Evolutionary conservation across 2,329 filamentous ascomycete genomes (phyloP).

Genomic region (Claviceps africana): DNA sequence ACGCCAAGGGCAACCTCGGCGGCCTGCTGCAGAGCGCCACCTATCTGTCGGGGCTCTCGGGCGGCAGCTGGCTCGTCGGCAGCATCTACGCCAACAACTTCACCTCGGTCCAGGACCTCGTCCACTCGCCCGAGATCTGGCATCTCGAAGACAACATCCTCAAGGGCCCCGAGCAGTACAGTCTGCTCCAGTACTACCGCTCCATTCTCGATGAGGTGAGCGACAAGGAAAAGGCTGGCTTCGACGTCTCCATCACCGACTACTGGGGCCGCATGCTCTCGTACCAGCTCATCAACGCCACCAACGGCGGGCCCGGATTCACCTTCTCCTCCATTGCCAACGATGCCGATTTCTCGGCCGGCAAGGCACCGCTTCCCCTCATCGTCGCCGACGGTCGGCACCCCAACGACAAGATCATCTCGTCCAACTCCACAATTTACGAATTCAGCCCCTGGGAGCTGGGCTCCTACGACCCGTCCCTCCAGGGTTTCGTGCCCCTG

Average conservation of each 20-base stretch:
- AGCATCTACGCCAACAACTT: constrained; percentile 78
- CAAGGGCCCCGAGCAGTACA: constrained; percentile 23
- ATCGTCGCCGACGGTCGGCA: constrained; percentile 34
- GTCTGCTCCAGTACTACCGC: constrained; percentile 25
- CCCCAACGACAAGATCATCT: constrained; percentile 28
- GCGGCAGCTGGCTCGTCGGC: constrained; percentile 75
- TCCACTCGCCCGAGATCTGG: constrained; percentile 25
- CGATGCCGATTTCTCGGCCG: constrained; percentile 28
- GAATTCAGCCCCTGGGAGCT: constrained; percentile 55
- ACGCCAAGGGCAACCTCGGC: constrained; percentile 50
- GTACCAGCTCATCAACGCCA: constrained; percentile 70
- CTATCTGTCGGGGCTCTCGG: constrained; percentile 68
- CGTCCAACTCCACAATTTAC: constrained; percentile 45
- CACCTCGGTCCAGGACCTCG: constrained; percentile 36
- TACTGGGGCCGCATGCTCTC: constrained; percentile 80
- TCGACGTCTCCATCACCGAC: constrained; percentile 60
- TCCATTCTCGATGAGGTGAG: constrained; percentile 21
- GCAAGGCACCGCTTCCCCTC: constrained; percentile 33
- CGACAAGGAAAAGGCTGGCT: constrained; percentile 26
- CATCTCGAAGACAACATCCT: constrained; percentile 28
- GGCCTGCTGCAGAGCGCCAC: constrained; percentile 70
- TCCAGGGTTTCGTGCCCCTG: constrained; percentile 45
- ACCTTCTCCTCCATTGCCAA: constrained; percentile 61
- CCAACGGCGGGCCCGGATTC: constrained; percentile 57
- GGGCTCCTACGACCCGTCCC: constrained; percentile 46